Evolutionary conservation across 2,329 filamentous ascomycete genomes (phyloP).

Genomic region (Pseudocercospora macadamiae): DNA sequence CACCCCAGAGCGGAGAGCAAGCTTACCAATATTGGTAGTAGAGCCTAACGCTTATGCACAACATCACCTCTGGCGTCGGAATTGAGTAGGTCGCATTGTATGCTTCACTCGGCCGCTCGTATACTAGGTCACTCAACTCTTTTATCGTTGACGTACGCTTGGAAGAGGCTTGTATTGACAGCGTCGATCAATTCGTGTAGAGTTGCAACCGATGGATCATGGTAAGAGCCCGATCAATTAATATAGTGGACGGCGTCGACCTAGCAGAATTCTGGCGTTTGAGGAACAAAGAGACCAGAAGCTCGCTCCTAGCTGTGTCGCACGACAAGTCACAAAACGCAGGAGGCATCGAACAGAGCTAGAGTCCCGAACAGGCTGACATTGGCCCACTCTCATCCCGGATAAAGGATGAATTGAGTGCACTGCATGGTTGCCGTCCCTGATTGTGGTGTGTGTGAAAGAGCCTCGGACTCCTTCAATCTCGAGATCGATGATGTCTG

Average conservation of each 20-base stretch:
- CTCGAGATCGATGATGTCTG: not conserved
- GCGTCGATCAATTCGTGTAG: not conserved
- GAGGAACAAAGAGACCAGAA: not conserved
- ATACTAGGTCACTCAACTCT: not conserved
- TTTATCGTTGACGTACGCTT: not conserved
- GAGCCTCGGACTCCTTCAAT: not conserved
- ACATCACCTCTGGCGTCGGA: not conserved
- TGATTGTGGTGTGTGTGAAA: constrained; percentile 1
- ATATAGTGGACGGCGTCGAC: not conserved
- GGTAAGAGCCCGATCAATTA: not conserved
- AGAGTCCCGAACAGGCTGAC: not conserved
- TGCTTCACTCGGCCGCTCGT: not conserved
- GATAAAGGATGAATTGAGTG: not conserved
- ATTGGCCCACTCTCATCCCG: not conserved
- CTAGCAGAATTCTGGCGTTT: not conserved
- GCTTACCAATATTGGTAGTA: constrained; percentile 2
- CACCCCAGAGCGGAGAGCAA: not conserved
- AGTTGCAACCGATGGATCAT: not conserved
- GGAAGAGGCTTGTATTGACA: not conserved
- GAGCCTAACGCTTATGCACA: constrained; percentile 5
- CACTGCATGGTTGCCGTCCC: not conserved
- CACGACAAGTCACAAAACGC: not conserved
- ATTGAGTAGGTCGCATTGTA: not conserved
- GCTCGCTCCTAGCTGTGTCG: not conserved
- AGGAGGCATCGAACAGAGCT: not conserved